Base-by-base conservation (phyloP, 2,329 filamentous ascomycete species). In the Diaporthe sp. region DNA sequence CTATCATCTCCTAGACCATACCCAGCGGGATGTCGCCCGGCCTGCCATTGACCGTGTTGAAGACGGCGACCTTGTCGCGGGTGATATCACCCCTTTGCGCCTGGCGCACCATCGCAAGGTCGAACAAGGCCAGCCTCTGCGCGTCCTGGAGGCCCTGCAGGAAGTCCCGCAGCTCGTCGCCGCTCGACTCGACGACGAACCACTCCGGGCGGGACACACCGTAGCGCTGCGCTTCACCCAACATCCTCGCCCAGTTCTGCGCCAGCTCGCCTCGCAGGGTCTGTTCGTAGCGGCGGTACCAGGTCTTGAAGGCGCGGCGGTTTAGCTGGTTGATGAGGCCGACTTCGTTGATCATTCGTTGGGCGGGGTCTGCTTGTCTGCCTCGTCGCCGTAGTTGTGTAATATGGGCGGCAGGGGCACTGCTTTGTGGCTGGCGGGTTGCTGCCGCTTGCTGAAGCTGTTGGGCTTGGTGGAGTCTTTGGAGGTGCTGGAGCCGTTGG, bases 121-220 rank as follows among this genome's bases (percentile, higher is more conserved):
- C 61, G 22, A 65, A 65, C 42, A 65, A 13, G 15, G 61, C 61
- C 42, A 65, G 61, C 42, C 35, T 47, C 39, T 65, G 42, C 42
- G 9, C 27, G 22, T 19, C 8, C 5, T 7, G 9, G 27, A 65
- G 42, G 12, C 10, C 42, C 42, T 50, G 42, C 3, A 65, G 6
- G 27, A 65, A 15, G 12, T 35, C 27, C 19, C 22, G 42, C 42
- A 65, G 61, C 61, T 50, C 27, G 42, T 35, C 42, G 61, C 61
- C 15, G 42, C 27, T 35, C 27, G 61, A 65, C 27, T 13, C 19
- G 10, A 35, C 25, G 61, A 65, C 19, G 27, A 50, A 35, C 19
- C 27, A n/a, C 19, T 50, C 42, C 13, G 42, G 61, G 19, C 30
- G 10, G 19, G 42, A 30, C 2, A 65, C 44, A 5, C 61, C 61